Conservation (phyloP, 116 monocot species). For the Iris pallida region DNA sequence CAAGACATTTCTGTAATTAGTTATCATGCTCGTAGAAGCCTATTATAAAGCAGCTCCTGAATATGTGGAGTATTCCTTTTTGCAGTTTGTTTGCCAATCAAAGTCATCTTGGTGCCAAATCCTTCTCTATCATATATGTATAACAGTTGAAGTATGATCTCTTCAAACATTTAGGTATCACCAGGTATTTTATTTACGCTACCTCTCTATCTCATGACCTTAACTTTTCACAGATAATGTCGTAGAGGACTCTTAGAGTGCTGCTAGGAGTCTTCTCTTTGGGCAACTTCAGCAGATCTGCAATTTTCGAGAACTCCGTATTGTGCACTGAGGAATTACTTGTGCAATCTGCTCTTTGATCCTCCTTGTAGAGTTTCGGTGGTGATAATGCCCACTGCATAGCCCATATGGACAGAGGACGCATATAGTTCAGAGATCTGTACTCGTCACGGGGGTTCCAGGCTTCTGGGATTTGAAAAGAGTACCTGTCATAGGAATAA, state of each 20-base stretch:
- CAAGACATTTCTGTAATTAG: too few relatives aligned
- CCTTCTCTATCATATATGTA: not conserved
- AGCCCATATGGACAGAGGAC: constrained; percentile 60
- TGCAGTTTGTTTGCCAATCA: too few relatives aligned
- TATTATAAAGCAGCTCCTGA: too few relatives aligned
- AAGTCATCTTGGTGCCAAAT: not conserved
- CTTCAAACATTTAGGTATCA: not conserved
- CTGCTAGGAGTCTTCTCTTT: constrained; percentile 33
- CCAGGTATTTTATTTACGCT: not conserved
- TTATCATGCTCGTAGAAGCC: too few relatives aligned
- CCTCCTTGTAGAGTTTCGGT: constrained; percentile 28
- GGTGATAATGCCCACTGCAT: constrained; percentile 66
- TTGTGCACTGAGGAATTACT: not conserved
- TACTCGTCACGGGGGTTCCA: constrained; percentile 37
- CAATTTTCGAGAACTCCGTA: constrained; percentile 30
- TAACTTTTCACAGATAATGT: constrained; percentile 24
- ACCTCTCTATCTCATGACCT: not conserved
- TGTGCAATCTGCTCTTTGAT: not conserved
- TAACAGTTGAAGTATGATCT: not conserved
- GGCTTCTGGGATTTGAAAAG: constrained; percentile 59
- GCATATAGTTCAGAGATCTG: constrained; percentile 54
- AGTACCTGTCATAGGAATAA: constrained; percentile 26
- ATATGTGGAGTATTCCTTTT: too few relatives aligned
- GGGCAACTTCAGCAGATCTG: constrained; percentile 44
- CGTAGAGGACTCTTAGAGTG: constrained; percentile 24